These are phyloP conservation scores for Erythrobasidium hasegawianum DNA, from an alignment of 1,284 basidiomycete species.

Conservation along the genomic window DNA sequence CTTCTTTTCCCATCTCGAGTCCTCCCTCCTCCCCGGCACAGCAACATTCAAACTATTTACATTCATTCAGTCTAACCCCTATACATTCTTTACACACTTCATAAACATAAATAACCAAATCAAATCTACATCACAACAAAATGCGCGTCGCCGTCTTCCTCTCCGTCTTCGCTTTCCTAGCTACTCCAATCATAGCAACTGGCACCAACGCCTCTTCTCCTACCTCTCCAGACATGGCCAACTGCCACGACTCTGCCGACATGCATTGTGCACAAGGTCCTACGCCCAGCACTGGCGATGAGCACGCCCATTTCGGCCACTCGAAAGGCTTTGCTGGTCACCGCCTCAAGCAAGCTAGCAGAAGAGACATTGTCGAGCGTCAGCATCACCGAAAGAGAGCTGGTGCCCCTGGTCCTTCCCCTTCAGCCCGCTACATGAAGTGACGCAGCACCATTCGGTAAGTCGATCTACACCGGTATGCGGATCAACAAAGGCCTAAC, in stretches of 20 bases:
- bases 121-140: background rate
- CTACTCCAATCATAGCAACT: slow-evolving; percentile 16
- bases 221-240: background rate
- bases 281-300: background rate
- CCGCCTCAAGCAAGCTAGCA: slow-evolving; percentile 17
- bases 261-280: background rate
- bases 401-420: slow-evolving; percentile 10
- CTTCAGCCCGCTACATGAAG: slow-evolving; percentile 2
- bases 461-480: too few species aligned
- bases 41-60: background rate
- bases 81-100: background rate
- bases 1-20: background rate
- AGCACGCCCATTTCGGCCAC: background rate
- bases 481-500: too few species aligned
- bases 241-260: background rate
- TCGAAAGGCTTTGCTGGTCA: background rate
- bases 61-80: background rate
- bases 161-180: slow-evolving; percentile 7
- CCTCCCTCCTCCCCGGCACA: background rate
- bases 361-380: slow-evolving; percentile 12
- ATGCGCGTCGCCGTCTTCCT: slow-evolving; percentile 19
- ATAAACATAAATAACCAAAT: background rate
- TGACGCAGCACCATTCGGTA: too few species aligned
- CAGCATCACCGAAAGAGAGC: slow-evolving; percentile 3
- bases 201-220: background rate